Conservation (phyloP, 2,329 filamentous ascomycete species). For the Colletotrichum horii region DNA sequence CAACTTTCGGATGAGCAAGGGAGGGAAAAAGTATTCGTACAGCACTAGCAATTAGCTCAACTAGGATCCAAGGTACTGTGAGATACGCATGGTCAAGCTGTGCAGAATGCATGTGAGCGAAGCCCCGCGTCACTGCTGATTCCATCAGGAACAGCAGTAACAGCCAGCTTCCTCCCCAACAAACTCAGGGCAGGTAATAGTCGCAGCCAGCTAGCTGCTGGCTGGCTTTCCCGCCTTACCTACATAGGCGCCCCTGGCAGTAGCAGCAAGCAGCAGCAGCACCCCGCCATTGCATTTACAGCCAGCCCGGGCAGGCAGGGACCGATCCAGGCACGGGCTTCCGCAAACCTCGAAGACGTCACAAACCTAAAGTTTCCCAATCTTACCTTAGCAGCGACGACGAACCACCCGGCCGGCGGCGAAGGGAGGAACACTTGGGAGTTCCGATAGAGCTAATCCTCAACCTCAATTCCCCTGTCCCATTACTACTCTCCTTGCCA, state of each 20-base stretch:
- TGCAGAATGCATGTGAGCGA: background rate
- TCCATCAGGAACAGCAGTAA: background rate
- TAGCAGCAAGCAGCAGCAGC: background rate
- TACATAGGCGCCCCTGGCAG: background rate
- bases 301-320: background rate
- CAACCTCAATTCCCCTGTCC: background rate
- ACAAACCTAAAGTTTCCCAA: background rate
- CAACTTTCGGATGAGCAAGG: background rate
- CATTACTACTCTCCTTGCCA: background rate
- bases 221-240: background rate
- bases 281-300: background rate
- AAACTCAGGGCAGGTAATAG: background rate
- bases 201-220: too few relatives aligned
- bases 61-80: background rate
- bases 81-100: background rate
- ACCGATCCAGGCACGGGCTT: background rate
- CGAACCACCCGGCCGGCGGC: background rate
- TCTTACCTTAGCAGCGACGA: background rate
- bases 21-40: background rate
- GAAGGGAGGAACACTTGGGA: slow-evolving; percentile 2
- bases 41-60: background rate
- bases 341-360: slow-evolving; percentile 8
- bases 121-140: background rate
- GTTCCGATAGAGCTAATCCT: background rate
- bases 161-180: background rate